phyloP scores from a whole-genome alignment of 1,284 basidiomycete genomes.

The Rhodotorula mucilaginosa region DNA sequence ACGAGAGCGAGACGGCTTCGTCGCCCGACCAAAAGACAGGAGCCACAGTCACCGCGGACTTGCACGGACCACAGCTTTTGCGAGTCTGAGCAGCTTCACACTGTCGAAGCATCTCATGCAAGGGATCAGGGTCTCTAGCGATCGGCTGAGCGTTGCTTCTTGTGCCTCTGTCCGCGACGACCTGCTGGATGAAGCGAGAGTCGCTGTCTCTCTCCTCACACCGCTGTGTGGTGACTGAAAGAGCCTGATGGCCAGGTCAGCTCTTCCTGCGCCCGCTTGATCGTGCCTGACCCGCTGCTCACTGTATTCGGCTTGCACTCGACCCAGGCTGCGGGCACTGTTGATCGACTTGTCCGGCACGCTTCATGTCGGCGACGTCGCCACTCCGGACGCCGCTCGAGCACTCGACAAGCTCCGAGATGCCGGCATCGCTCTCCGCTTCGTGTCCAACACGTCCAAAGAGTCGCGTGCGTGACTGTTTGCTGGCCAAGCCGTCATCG shows the following conservation, averaged over 20 bases:
- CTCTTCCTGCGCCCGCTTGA: background rate
- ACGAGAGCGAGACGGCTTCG: too few relatives aligned
- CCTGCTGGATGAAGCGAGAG: background rate
- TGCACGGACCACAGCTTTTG: too few relatives aligned
- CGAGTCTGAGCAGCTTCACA: too few relatives aligned
- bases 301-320: background rate
- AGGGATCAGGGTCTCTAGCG: too few relatives aligned
- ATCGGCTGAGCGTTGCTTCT: too few relatives aligned
- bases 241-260: background rate
- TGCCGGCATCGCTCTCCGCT: slow-evolving; percentile 58
- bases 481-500: background rate
- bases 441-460: slow-evolving; percentile 58
- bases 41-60: too few relatives aligned
- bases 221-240: too few relatives aligned
- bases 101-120: too few relatives aligned
- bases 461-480: slow-evolving; percentile 54
- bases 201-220: background rate
- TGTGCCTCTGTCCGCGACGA: too few relatives aligned
- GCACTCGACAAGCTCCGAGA: slow-evolving; percentile 57
- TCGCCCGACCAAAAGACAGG: too few relatives aligned
- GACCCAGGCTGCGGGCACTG: slow-evolving; percentile 49
- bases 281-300: background rate
- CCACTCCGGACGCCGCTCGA: slow-evolving; percentile 57
- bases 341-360: slow-evolving; percentile 70
- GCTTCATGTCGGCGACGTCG: slow-evolving; percentile 58